A percentile compares a stretch with the other conserved stretches of the same genome.
Evolutionary conservation across 208 protist species (phyloP).

Genomic region (Naegleria fowleri): DNA sequence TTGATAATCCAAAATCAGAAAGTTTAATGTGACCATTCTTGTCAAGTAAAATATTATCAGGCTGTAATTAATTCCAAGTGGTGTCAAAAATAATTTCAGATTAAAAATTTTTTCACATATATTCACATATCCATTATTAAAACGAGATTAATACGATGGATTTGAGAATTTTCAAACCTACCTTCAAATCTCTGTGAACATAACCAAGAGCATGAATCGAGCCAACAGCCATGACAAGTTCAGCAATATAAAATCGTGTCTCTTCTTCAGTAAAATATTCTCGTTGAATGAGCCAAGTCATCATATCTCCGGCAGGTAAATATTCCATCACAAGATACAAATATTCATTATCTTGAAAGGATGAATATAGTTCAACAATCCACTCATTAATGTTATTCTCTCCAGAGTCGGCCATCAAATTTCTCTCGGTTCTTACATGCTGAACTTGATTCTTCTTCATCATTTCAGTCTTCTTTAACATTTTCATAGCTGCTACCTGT

Average conservation of each 20-base stretch:
- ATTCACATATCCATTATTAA: conserved; percentile 13
- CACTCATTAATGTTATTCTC: conserved; percentile 60
- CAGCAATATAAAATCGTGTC: conserved; percentile 80
- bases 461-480: conserved; percentile 80
- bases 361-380: conserved; percentile 77
- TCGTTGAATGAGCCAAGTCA: conserved; percentile 76
- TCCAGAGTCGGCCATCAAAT: conserved; percentile 67
- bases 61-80: conserved; percentile 51
- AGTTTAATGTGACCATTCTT: conserved; percentile 90
- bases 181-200: conserved; percentile 32
- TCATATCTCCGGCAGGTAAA: conserved; percentile 84
- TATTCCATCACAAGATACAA: conserved; percentile 90
- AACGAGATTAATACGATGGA: too few relatives aligned
- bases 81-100: conserved; percentile 90
- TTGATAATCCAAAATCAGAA: conserved; percentile 92
- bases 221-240: conserved; percentile 74
- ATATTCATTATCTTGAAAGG: conserved; percentile 80
- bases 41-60: conserved; percentile 95
- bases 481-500: conserved; percentile 76
- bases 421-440: conserved; percentile 77
- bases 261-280: conserved; percentile 70
- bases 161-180: too few relatives aligned
- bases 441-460: conserved; percentile 72
- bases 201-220: conserved; percentile 62
- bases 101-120: conserved; percentile 66